phyloP scores from a whole-genome alignment of 441 rosid genomes.

The Adansonia rubrostipa region DNA sequence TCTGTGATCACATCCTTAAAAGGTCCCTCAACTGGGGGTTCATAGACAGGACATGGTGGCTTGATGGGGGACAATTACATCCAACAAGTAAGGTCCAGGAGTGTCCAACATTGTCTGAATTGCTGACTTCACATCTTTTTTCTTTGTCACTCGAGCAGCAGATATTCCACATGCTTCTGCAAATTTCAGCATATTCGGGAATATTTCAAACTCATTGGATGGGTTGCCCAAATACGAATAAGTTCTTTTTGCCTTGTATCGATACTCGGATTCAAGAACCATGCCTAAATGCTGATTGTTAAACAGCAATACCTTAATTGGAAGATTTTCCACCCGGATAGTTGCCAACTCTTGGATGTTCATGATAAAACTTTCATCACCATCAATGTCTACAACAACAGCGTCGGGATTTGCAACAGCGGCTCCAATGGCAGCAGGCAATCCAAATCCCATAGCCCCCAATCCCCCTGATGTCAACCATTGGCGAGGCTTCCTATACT shows the following conservation, averaged over 20 bases:
- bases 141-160: neutral
- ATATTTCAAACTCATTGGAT: constrained; percentile 37
- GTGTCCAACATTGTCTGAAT: neutral
- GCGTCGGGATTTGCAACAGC: neutral
- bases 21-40: neutral
- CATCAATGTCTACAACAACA: neutral
- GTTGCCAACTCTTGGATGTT: constrained; percentile 1
- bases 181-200: constrained; percentile 7
- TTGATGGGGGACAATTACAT: neutral
- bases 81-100: neutral
- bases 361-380: constrained; percentile 11
- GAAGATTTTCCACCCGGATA: neutral
- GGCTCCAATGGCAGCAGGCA: constrained; percentile 3
- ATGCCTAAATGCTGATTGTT: constrained; percentile 96
- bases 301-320: constrained; percentile 26
- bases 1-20: neutral
- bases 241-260: constrained; percentile 87
- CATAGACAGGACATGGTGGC: constrained; percentile 6
- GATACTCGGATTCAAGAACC: constrained; percentile 95
- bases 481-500: constrained; percentile 1
- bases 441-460: constrained; percentile 2
- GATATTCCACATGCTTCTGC: constrained; percentile 9
- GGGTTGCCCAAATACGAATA: constrained; percentile 88
- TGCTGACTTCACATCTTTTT: neutral
- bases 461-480: neutral